Base-by-base conservation (phyloP, 2,329 filamentous ascomycete genomes). In the Cryphonectria radicalis region DNA sequence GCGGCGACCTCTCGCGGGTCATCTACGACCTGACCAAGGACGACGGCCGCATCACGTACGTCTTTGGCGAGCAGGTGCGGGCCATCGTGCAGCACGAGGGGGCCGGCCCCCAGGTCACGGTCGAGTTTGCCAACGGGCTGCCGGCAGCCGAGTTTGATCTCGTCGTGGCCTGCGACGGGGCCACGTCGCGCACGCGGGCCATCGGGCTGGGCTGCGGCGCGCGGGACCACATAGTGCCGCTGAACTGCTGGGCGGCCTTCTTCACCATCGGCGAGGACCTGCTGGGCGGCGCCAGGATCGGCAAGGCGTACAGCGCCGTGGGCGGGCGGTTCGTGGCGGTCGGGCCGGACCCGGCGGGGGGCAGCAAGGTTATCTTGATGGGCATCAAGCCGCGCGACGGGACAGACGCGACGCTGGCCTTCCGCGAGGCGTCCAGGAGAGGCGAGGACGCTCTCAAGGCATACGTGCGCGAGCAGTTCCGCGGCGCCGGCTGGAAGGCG, bases 111-210 rank as follows among this genome's bases (percentile, higher is more conserved):
- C 79, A 80, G 3, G 75, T 83, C 63, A 78, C 73, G 2, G 82
- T 86, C 42, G 78, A 82, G 42, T 84, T 85, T 72, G 74, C 77
- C 19, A 83, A 82, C 59, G 78, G 80, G 37, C 73, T 76, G 4
- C 78, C 79, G 10, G 73, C 78, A 6, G 37, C 46, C 14, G 63
- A 72, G 19, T 72, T 66, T 14, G 67, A 72, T 69, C 80, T 87
- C 3, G 81, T 87, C 22, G 82, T 87, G 17, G 84, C 82, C 32
- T 83, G 81, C 69, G 85, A 87, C 71, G 85, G 85, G 1, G 77
- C 83, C 14, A 83, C 80, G 1, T 87, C 85, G 3, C 77, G 81
- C 57, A 86, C 84, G 37, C 79, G 85, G 62, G 82, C 83, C 2
- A 78, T 86, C 11, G 83, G 81, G 19, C 76, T 86, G 13, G 78